phyloP scores from a whole-genome alignment of 176 grass and related monocot species.

The Leersia perrieri region DNA sequence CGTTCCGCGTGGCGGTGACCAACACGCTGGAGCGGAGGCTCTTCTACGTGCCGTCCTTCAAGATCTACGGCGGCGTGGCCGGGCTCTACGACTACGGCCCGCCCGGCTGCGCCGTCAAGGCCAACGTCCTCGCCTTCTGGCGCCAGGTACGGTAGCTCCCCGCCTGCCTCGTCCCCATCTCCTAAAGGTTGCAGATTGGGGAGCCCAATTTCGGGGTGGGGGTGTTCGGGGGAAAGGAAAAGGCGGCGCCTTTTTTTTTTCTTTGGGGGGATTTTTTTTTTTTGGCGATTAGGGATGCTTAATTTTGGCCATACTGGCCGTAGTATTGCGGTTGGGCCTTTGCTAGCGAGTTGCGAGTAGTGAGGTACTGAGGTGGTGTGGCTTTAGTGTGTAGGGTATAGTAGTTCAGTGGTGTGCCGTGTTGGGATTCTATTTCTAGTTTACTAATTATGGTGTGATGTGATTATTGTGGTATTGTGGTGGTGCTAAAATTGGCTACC shows the following conservation, averaged over 20 bases:
- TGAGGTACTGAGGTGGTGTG: neutral
- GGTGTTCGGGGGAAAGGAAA: neutral
- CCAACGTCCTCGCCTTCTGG: conserved; percentile 88
- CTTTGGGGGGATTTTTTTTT: neutral
- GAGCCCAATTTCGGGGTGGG: neutral
- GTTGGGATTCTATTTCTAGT: conserved; percentile 11
- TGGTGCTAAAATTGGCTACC: conserved; percentile 7
- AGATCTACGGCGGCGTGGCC: conserved; percentile 93
- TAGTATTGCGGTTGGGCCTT: conserved; percentile 7
- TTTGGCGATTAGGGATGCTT: neutral
- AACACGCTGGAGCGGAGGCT: conserved; percentile 87
- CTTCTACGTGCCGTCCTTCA: conserved; percentile 90
- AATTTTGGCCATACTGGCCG: neutral
- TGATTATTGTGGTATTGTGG: too few species aligned
- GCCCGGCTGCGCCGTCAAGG: conserved; percentile 76
- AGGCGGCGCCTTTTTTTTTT: neutral
- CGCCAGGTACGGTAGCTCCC: conserved; percentile 51
- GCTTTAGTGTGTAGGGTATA: neutral
- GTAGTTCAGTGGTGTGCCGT: conserved; percentile 7
- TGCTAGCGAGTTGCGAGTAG: neutral
- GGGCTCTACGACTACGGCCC: conserved; percentile 89
- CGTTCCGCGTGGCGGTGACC: conserved; percentile 61
- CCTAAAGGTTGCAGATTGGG: neutral
- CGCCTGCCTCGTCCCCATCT: neutral
- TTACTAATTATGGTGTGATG: neutral